Percentiles rank a stretch among this genome's conserved stretches.
Conservation (phyloP, 2,329 filamentous ascomycete genomes). For the Chaetomiaceae sp. region DNA sequence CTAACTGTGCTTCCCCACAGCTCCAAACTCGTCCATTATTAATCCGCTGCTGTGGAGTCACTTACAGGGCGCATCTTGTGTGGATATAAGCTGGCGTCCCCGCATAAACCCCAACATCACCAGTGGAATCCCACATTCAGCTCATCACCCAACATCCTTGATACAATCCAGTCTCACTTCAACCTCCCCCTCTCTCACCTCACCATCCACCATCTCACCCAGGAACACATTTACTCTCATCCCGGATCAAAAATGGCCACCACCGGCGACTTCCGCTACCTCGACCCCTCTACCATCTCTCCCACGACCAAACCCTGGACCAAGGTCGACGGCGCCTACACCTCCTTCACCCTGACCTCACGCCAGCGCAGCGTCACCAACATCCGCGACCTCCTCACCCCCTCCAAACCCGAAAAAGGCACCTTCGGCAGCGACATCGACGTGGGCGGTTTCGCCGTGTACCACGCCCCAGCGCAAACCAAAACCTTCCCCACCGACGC, state of each 20-base stretch:
- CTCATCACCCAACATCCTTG: too few species aligned
- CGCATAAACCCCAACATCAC: background rate
- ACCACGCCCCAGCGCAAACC: constrained; percentile 42
- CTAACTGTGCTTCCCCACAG: background rate
- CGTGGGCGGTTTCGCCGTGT: constrained; percentile 54
- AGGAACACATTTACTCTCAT: too few species aligned
- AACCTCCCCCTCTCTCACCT: background rate
- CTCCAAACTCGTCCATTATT: background rate
- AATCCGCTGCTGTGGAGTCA: background rate
- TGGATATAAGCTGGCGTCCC: background rate
- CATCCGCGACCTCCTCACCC: constrained; percentile 46
- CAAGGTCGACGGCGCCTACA: constrained; percentile 58
- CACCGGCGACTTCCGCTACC: constrained; percentile 49
- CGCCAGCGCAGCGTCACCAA: constrained; percentile 47
- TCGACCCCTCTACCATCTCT: constrained; percentile 47
- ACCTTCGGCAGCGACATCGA: constrained; percentile 48
- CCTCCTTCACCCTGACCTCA: constrained; percentile 47
- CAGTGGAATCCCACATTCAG: background rate
- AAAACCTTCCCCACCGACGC: constrained; percentile 55
- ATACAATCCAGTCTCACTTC: too few species aligned
- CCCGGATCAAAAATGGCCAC: constrained; percentile 15
- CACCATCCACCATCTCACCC: background rate
- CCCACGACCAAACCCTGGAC: constrained; percentile 50
- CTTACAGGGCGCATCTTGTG: background rate
- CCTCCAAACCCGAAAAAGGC: constrained; percentile 23